Percentiles rank a stretch among this genome's conserved stretches.
Evolutionary conservation across 2,329 filamentous ascomycete genomes (phyloP).

Genomic region (Setomelanomma holmii): DNA sequence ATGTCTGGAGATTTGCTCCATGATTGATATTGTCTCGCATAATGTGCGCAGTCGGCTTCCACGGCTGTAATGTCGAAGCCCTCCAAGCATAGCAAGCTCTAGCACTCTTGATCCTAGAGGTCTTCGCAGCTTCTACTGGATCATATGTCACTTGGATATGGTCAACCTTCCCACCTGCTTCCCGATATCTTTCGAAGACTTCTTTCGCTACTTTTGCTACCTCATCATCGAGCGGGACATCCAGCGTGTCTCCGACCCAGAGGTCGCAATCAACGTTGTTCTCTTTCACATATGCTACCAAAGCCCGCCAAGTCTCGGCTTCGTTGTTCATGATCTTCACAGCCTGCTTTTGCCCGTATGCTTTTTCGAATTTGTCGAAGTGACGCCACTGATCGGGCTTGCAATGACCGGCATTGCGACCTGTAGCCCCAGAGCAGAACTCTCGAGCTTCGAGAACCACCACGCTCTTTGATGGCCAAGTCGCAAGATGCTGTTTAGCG

Average conservation of each 20-base stretch:
- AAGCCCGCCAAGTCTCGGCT: constrained; percentile 28
- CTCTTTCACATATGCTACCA: constrained; percentile 27
- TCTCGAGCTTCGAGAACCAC: constrained; percentile 36
- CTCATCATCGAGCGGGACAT: constrained; percentile 32
- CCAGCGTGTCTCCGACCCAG: constrained; percentile 36
- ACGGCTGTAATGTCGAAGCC: constrained; percentile 36
- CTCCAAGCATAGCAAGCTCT: constrained; percentile 34
- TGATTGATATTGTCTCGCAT: constrained; percentile 30
- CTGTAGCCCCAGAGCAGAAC: constrained; percentile 40
- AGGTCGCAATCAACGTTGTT: constrained; percentile 37
- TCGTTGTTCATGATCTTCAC: constrained; percentile 37
- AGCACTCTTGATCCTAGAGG: constrained; percentile 25
- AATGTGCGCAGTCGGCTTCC: constrained; percentile 36
- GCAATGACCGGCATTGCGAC: constrained; percentile 37
- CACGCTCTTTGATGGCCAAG: constrained; percentile 24
- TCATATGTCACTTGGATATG: constrained; percentile 30
- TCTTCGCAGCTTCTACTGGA: constrained; percentile 20
- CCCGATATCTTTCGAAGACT: constrained; percentile 26
- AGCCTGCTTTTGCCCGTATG: constrained; percentile 33
- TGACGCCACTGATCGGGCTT: constrained; percentile 38
- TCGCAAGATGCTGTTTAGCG: constrained; percentile 28
- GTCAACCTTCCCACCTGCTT: constrained; percentile 28
- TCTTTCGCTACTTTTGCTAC: constrained; percentile 27
- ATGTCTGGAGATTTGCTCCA: constrained; percentile 32
- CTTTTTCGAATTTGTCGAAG: constrained; percentile 35